A percentile compares a stretch with the other conserved stretches of the same genome.
These are phyloP conservation scores for Stagonosporopsis vannaccii DNA, from an alignment of 2,329 filamentous ascomycete species.

Conservation along the genomic window DNA sequence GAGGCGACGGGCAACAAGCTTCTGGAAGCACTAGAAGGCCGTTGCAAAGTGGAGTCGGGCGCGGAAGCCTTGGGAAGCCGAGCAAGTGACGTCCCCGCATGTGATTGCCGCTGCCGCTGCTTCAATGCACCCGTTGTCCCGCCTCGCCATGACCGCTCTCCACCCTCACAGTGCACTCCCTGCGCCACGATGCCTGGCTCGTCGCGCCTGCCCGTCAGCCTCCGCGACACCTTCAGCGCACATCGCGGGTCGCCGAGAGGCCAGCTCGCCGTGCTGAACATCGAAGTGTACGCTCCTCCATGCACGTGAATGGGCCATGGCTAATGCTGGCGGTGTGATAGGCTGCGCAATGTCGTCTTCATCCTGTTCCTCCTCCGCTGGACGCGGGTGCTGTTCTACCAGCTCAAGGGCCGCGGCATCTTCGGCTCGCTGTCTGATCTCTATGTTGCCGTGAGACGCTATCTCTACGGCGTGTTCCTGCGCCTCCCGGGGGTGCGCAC, in stretches of 20 bases:
- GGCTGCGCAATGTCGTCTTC: conserved; percentile 86
- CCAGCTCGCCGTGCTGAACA: conserved; percentile 65
- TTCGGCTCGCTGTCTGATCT: conserved; percentile 78
- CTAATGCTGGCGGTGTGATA: conserved; percentile 45
- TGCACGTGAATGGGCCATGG: background rate
- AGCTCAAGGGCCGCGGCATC: conserved; percentile 86
- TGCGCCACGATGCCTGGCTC: conserved; percentile 58
- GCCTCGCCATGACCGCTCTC: conserved; percentile 13
- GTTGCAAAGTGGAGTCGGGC: conserved; percentile 3
- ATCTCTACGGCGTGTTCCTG: conserved; percentile 85
- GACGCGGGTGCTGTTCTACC: conserved; percentile 79
- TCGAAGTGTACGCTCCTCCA: conserved; percentile 71
- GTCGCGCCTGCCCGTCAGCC: conserved; percentile 73
- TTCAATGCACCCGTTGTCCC: background rate
- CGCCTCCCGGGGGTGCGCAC: conserved; percentile 84
- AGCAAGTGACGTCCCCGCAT: conserved; percentile 10
- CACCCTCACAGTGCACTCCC: background rate
- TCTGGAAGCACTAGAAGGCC: conserved; percentile 5
- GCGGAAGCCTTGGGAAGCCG: background rate
- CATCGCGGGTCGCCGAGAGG: conserved; percentile 65
- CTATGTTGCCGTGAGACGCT: conserved; percentile 74
- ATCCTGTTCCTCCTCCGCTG: conserved; percentile 86
- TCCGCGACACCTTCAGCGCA: conserved; percentile 71
- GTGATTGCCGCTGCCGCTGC: conserved; percentile 14
- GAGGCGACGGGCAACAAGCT: background rate